Evolutionary conservation across 2,329 filamentous ascomycete genomes (phyloP).

Genomic region (Claviceps sorghi): DNA sequence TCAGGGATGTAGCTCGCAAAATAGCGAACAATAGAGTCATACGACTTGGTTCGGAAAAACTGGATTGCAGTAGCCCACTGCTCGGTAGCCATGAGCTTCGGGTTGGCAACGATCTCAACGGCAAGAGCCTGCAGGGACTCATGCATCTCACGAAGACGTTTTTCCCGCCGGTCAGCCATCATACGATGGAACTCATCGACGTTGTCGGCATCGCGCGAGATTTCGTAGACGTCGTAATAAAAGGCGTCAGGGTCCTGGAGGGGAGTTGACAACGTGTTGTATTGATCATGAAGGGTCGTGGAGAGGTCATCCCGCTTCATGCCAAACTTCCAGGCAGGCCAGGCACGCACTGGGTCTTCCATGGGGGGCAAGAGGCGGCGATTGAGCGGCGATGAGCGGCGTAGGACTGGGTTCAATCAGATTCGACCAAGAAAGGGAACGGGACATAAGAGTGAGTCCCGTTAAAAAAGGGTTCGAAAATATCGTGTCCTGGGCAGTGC

Average conservation of each 20-base stretch:
- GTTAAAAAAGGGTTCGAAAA: conserved; percentile 1
- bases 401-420: neutral
- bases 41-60: conserved; percentile 42
- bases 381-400: neutral
- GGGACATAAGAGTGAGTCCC: neutral
- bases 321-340: conserved; percentile 50
- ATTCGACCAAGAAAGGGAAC: neutral
- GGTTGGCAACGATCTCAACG: conserved; percentile 47
- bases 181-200: conserved; percentile 39
- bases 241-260: conserved; percentile 47
- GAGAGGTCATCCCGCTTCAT: conserved; percentile 45
- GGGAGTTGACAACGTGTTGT: conserved; percentile 41
- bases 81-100: conserved; percentile 40
- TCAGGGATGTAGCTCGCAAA: conserved; percentile 44
- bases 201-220: conserved; percentile 36
- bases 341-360: conserved; percentile 39
- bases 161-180: conserved; percentile 37
- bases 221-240: conserved; percentile 46
- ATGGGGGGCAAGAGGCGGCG: too few relatives aligned
- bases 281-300: conserved; percentile 42
- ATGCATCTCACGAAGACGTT: conserved; percentile 40
- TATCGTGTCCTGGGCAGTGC: conserved; percentile 2
- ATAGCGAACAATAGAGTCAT: conserved; percentile 45
- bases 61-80: conserved; percentile 46
- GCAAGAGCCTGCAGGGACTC: conserved; percentile 40